phyloP scores from a whole-genome alignment of 305 asterid genomes.

The Fraxinus platypoda region DNA sequence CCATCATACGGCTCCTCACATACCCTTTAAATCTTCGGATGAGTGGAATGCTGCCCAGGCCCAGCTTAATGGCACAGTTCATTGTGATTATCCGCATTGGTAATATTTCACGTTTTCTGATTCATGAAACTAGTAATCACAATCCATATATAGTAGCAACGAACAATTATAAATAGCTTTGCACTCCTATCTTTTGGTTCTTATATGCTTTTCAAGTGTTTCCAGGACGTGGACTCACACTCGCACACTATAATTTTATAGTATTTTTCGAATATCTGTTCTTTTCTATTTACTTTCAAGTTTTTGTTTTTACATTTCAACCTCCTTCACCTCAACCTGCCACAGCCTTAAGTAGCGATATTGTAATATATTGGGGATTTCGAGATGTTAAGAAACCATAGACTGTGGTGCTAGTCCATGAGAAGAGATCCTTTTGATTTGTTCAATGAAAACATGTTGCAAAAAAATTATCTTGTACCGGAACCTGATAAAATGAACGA shows the following conservation, averaged over 20 bases:
- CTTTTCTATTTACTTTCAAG: background rate
- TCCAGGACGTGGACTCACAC: background rate
- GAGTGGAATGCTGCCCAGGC: constrained; percentile 98
- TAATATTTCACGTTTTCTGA: constrained; percentile 30
- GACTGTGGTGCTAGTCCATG: background rate
- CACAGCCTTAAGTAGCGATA: background rate
- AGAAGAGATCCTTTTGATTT: constrained; percentile 1
- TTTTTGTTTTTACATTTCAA: background rate
- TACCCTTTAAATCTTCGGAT: constrained; percentile 76
- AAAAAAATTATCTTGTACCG: background rate
- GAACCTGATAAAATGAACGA: background rate
- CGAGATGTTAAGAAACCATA: background rate
- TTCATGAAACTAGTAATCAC: background rate
- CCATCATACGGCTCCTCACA: constrained; percentile 98
- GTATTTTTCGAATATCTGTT: background rate
- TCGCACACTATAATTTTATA: background rate
- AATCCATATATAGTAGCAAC: background rate
- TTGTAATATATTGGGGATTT: background rate
- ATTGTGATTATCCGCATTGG: constrained; percentile 93
- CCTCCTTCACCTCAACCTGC: background rate
- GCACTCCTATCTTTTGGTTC: background rate
- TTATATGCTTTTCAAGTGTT: background rate
- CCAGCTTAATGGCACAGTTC: constrained; percentile 93
- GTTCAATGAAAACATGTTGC: background rate
- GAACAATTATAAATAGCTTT: background rate